A percentile compares a stretch with the other conserved stretches of the same genome.
Evolutionary conservation across 345 rosid species (phyloP).

Genomic region (Erodium maritimum): DNA sequence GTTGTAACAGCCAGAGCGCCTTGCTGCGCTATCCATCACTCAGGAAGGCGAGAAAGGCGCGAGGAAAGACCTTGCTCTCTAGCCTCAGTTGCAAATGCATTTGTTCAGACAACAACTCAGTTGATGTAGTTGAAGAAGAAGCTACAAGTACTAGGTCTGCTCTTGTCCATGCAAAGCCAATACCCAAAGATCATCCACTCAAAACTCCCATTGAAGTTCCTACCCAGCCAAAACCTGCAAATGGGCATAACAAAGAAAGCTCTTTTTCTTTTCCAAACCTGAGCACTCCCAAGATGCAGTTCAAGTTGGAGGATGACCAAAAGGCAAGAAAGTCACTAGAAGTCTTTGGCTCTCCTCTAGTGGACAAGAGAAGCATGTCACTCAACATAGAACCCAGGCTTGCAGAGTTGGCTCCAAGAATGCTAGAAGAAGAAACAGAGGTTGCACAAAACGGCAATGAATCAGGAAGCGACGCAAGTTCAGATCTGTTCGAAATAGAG

Average conservation of each 20-base stretch:
- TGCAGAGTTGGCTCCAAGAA: conserved; percentile 25
- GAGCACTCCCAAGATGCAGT: too few species aligned
- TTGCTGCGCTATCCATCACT: conserved; percentile 17
- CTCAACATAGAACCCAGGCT: too few species aligned
- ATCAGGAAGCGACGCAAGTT: conserved; percentile 57
- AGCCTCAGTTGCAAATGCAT: conserved; percentile 49
- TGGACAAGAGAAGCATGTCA: too few species aligned
- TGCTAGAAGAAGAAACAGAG: conserved; percentile 14
- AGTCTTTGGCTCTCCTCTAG: conserved; percentile 59
- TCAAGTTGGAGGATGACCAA: conserved; percentile 18
- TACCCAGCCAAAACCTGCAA: too few species aligned
- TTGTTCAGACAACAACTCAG: conserved; percentile 43
- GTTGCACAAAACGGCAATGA: conserved; percentile 21
- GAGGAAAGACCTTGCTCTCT: conserved; percentile 39
- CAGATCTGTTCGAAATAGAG: conserved; percentile 79
- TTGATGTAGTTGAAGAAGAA: conserved; percentile 22
- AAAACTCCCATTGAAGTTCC: too few species aligned
- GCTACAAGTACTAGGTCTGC: too few species aligned
- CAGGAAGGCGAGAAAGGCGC: conserved; percentile 12
- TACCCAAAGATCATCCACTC: too few species aligned
- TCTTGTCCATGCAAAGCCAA: too few species aligned
- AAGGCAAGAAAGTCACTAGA: conserved; percentile 41
- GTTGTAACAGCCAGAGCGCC: conserved; percentile 51
- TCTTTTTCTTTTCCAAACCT: too few species aligned
- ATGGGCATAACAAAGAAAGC: too few species aligned